phyloP scores from a whole-genome alignment of 2,329 filamentous ascomycete species.

The Tolypocladium ovalisporum region DNA sequence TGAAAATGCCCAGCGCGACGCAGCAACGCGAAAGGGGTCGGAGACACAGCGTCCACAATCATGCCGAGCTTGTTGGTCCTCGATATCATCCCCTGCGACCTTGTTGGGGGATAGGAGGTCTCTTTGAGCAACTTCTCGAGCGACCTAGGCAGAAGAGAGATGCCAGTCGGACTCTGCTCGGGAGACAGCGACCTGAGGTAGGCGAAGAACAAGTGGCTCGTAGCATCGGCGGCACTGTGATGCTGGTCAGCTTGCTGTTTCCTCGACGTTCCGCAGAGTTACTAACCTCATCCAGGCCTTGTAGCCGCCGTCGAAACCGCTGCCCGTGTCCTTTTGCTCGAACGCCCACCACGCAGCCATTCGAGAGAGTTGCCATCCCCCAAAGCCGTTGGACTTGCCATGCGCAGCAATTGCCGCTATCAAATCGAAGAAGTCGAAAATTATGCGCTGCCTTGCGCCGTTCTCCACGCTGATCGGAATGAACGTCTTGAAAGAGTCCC shows the following conservation, averaged over 20 bases:
- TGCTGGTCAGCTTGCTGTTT: conserved; percentile 2
- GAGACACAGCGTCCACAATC: conserved; percentile 92
- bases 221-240: conserved; percentile 77
- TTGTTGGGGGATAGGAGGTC: conserved; percentile 84
- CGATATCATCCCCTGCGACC: conserved; percentile 64
- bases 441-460: conserved; percentile 73
- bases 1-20: conserved; percentile 90
- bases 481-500: conserved; percentile 92
- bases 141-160: conserved; percentile 79
- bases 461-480: conserved; percentile 90
- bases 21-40: conserved; percentile 83
- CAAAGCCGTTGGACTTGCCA: conserved; percentile 85
- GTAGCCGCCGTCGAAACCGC: conserved; percentile 92
- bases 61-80: conserved; percentile 85
- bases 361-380: conserved; percentile 84
- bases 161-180: conserved; percentile 65
- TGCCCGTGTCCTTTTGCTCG: conserved; percentile 75
- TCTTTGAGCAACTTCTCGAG: conserved; percentile 84
- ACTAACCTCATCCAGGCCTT: conserved; percentile 71
- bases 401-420: conserved; percentile 84
- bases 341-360: conserved; percentile 99
- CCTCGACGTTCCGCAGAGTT: neutral
- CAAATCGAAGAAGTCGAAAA: conserved; percentile 94
- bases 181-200: conserved; percentile 86
- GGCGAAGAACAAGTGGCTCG: conserved; percentile 95